Conservation (phyloP, 2,329 filamentous ascomycete genomes). For the Phaeophleospora eucalypticola region DNA sequence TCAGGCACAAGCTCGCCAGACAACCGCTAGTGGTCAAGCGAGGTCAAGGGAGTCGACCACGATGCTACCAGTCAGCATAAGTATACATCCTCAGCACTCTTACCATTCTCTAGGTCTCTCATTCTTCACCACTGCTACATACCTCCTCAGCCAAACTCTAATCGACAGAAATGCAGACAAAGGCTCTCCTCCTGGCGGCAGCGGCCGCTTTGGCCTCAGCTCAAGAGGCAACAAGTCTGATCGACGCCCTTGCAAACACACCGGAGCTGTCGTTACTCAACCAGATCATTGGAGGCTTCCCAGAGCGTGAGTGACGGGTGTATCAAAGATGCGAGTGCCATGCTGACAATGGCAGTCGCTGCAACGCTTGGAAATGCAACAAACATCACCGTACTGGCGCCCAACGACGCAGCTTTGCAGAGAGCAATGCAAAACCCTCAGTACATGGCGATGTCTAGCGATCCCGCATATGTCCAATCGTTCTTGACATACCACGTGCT, state of each 20-base stretch:
- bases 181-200: slow-evolving; percentile 35
- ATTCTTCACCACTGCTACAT: too few relatives aligned
- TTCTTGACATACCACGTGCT: slow-evolving; percentile 58
- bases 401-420: slow-evolving; percentile 50
- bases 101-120: too few relatives aligned
- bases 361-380: slow-evolving; percentile 29
- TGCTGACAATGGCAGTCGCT: slow-evolving; percentile 23
- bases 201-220: slow-evolving; percentile 27
- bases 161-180: slow-evolving; percentile 40
- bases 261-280: slow-evolving; percentile 16
- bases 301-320: slow-evolving; percentile 9
- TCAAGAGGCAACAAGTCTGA: slow-evolving; percentile 35
- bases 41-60: too few relatives aligned
- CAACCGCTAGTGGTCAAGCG: too few relatives aligned
- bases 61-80: too few relatives aligned
- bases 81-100: too few relatives aligned
- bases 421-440: too few relatives aligned
- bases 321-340: not conserved
- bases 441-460: slow-evolving; percentile 28
- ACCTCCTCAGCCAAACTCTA: too few relatives aligned
- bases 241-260: slow-evolving; percentile 33
- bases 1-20: too few relatives aligned
- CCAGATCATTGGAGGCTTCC: slow-evolving; percentile 9
- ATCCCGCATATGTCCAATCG: slow-evolving; percentile 36
- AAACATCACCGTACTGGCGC: slow-evolving; percentile 58